Conservation (phyloP, 179 eudicot genomes). For the Beta macrorhiza region DNA sequence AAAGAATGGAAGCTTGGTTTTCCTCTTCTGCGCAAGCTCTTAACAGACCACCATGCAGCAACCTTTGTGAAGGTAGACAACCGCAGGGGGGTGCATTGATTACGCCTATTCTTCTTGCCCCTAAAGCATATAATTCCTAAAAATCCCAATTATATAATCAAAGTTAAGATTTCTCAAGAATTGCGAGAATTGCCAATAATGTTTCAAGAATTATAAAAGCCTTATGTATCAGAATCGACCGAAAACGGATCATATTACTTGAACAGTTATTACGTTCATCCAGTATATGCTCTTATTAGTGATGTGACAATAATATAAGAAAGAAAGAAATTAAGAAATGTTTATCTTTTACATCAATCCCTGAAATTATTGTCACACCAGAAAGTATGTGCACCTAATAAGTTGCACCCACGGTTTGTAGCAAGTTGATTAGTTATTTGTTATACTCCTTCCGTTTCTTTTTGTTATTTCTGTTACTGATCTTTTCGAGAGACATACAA, state of each 20-base stretch:
- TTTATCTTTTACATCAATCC: too few relatives aligned
- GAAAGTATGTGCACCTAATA: background rate
- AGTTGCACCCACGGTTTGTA: background rate
- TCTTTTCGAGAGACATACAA: too few relatives aligned
- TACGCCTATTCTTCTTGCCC: slow-evolving; percentile 59
- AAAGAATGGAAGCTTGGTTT: slow-evolving; percentile 56
- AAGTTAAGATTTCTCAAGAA: background rate
- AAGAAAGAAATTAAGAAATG: too few relatives aligned
- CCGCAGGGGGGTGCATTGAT: slow-evolving; percentile 65
- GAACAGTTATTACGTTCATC: too few relatives aligned
- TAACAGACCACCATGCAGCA: slow-evolving; percentile 49
- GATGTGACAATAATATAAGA: too few relatives aligned
- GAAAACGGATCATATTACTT: too few relatives aligned
- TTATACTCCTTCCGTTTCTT: too few relatives aligned
- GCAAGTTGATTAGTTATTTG: too few relatives aligned
- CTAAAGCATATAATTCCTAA: slow-evolving; percentile 59
- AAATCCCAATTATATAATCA: background rate
- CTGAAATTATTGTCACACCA: background rate
- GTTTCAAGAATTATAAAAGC: background rate
- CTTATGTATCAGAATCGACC: background rate
- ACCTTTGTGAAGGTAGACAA: slow-evolving; percentile 79
- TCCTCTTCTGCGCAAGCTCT: slow-evolving; percentile 46
- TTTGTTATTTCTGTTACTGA: too few relatives aligned
- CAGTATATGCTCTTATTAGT: too few relatives aligned
- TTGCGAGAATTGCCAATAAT: background rate